Percentiles rank a stretch among this genome's conserved stretches.
Conservation (phyloP, 306 rosid species). For the Glycine latifolia region DNA sequence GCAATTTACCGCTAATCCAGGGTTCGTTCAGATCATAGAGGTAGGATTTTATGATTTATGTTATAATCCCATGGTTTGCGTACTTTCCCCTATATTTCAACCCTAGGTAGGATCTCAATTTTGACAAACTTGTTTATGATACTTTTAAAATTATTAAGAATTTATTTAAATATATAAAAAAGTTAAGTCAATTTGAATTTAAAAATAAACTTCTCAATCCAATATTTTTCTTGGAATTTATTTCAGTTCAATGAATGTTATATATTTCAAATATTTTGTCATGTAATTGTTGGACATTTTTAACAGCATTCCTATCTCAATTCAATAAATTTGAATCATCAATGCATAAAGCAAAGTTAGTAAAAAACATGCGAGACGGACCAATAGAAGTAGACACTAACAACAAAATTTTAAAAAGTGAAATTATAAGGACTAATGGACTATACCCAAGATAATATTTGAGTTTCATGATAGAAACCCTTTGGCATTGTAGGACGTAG, state of each 20-base stretch:
- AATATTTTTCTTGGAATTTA: conserved; percentile 13
- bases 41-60: not conserved
- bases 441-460: conserved; percentile 93
- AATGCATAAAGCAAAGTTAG: conserved; percentile 16
- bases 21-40: not conserved
- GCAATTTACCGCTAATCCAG: no score
- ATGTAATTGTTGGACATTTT: conserved; percentile 17
- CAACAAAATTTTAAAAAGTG: conserved; percentile 25
- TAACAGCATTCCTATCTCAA: conserved; percentile 3
- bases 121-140: not conserved
- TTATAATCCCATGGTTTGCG: not conserved
- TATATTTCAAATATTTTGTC: conserved; percentile 17
- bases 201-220: conserved; percentile 1
- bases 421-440: conserved; percentile 34
- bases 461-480: conserved; percentile 97
- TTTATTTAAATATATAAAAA: not conserved
- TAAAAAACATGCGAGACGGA: conserved; percentile 18
- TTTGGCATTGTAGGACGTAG: conserved; percentile 93
- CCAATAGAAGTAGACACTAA: conserved; percentile 35
- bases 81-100: not conserved
- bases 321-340: not conserved
- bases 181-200: conserved; percentile 1
- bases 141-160: conserved; percentile 13
- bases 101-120: not conserved
- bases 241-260: not conserved